Evolutionary conservation across 2,329 filamentous ascomycete genomes (phyloP).

Genomic region (Fusarium gaditjirri): DNA sequence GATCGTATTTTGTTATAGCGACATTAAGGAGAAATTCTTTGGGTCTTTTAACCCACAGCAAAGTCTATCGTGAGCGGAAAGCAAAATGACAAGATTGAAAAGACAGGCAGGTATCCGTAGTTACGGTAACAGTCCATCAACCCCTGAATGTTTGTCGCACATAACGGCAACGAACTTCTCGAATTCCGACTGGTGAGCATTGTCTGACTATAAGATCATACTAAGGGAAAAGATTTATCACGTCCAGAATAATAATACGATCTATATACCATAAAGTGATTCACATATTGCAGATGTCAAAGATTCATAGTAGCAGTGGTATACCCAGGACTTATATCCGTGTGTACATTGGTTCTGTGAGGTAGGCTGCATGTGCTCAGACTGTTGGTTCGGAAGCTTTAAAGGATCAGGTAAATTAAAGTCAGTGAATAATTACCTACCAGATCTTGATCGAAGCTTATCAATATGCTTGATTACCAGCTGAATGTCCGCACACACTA

Average conservation of each 20-base stretch:
- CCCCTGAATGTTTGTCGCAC: not conserved
- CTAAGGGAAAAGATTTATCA: not conserved
- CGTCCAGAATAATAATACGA: not conserved
- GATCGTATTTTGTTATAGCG: constrained; percentile 1
- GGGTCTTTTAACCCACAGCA: not conserved
- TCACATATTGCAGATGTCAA: not conserved
- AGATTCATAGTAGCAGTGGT: not conserved
- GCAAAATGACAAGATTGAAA: not conserved
- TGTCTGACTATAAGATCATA: not conserved
- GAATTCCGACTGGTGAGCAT: not conserved
- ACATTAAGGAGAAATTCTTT: not conserved
- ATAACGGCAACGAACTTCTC: not conserved
- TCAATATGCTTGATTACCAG: not conserved
- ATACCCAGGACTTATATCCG: not conserved
- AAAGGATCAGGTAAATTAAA: constrained; percentile 4
- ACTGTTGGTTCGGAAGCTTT: not conserved
- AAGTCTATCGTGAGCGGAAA: not conserved
- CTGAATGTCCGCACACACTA: not conserved
- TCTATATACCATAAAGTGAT: not conserved
- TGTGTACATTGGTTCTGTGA: not conserved
- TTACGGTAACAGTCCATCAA: not conserved
- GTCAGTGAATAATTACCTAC: constrained; percentile 24
- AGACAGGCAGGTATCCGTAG: not conserved
- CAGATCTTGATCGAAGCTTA: constrained; percentile 21
- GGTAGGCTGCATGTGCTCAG: not conserved